Base-by-base conservation (phyloP, 306 rosid genomes). In the Erythrophleum fordii region DNA sequence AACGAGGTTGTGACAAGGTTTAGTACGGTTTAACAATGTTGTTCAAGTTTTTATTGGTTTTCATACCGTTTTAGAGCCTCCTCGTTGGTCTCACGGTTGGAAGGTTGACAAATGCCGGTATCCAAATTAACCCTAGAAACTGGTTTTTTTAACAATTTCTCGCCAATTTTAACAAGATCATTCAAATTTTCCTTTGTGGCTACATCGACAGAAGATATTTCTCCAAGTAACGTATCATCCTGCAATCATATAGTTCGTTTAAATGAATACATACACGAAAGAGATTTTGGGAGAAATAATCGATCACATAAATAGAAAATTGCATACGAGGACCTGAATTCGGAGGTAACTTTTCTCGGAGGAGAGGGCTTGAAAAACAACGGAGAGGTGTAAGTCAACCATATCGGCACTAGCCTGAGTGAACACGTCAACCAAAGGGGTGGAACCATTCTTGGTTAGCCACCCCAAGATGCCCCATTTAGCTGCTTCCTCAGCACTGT, bases 81-180 rank as follows among this genome's bases (percentile, higher is more conserved):
- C 28, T 82, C 88, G 29, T 87, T 90, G 14, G 91, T 90, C 52
- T 77, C 88, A 16, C 68, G 49, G 18, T 42, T 31, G n/a, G 34
- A 23, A 31, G 51, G 26, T 80, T 87, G 88, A 26, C 53, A 87
- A 7, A 10, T 10, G 2, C 91, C 90, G 0, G 83, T 88, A 6
- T 88, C 84, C 62, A 88, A 65, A 75, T 90, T 90, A 13, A 88
- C 86, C 85, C 82, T 84, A 8, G 90, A 61, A 74, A 90, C 91
- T 0, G 85, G 89, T 77, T 88, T 88, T 69, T 86, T 84, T 73
- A 90, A 81, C 29, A 88, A 39, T 0, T 31, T 28, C 31, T 90
- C 90, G 1, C 90, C 94, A 44, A 76, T 75, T 69, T 69, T 67
- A 34, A 84, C 81, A 28, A 90, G 89, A 31, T 73, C 80, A 45